phyloP scores from a whole-genome alignment of 306 rosid genomes.

The Ceratonia siliqua region DNA sequence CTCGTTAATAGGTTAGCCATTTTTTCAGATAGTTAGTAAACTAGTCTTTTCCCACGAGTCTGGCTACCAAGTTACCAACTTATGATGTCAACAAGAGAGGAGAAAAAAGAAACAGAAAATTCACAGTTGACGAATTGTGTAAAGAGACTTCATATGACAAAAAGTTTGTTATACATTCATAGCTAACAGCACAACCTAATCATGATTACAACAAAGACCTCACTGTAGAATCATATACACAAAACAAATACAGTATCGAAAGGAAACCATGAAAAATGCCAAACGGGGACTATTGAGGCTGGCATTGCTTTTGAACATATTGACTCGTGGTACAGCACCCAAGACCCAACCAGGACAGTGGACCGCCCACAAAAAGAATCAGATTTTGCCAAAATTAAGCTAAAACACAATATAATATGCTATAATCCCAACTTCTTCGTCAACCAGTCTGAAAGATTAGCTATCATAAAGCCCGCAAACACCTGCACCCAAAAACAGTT shows the following conservation, averaged over 20 bases:
- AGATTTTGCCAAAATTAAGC: conserved; percentile 23
- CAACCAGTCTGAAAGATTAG: conserved; percentile 78
- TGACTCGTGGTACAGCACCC: conserved; percentile 26
- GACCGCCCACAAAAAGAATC: conserved; percentile 47
- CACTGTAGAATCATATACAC: conserved; percentile 49
- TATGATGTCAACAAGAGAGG: background rate
- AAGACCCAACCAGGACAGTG: conserved; percentile 22
- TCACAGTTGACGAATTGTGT: background rate
- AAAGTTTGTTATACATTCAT: too few relatives aligned
- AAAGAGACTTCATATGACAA: conserved; percentile 12
- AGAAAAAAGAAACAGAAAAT: background rate
- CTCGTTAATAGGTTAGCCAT: too few relatives aligned
- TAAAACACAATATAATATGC: conserved; percentile 40
- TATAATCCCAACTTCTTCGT: conserved; percentile 73
- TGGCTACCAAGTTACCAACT: too few relatives aligned
- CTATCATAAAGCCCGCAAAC: conserved; percentile 83
- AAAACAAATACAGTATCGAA: conserved; percentile 17
- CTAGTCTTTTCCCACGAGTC: too few relatives aligned
- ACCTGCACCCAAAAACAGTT: conserved; percentile 56
- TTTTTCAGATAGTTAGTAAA: too few relatives aligned
- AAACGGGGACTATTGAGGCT: background rate
- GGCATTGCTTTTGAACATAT: background rate
- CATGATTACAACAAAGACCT: conserved; percentile 14
- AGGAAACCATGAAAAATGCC: conserved; percentile 29
- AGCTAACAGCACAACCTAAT: conserved; percentile 42